phyloP scores from a whole-genome alignment of 169 alveolate species.

The Cryptosporidium xiaoi region DNA sequence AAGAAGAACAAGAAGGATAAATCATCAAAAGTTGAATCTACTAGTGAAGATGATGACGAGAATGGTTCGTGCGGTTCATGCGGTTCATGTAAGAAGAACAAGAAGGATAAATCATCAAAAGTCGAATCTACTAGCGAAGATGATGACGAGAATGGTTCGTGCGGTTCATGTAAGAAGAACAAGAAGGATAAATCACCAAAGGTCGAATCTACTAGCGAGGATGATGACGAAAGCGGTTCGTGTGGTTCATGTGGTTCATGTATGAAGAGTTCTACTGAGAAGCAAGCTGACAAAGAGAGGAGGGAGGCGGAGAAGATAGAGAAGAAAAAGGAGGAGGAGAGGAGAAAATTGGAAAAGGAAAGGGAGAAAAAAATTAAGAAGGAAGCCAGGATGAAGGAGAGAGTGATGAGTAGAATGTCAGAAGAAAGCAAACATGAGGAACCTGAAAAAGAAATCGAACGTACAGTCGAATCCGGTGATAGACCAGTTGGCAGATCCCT shows the following conservation, averaged over 20 bases:
- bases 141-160: neutral
- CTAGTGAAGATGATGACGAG: neutral
- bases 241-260: too few species aligned
- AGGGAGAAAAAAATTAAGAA: neutral
- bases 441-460: neutral
- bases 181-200: neutral
- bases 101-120: too few species aligned
- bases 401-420: too few species aligned
- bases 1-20: neutral
- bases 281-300: neutral
- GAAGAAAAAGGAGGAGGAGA: neutral
- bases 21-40: neutral
- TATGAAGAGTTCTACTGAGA: neutral
- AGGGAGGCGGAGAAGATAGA: neutral
- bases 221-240: neutral
- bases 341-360: neutral
- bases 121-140: neutral
- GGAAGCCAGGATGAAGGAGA: constrained; percentile 2
- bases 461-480: neutral
- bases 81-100: too few species aligned
- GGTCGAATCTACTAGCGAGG: neutral
- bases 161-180: neutral
- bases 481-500: neutral
- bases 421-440: neutral
- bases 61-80: too few species aligned